phyloP scores from a whole-genome alignment of 345 rosid species.

The Raphanus raphanistrum region DNA sequence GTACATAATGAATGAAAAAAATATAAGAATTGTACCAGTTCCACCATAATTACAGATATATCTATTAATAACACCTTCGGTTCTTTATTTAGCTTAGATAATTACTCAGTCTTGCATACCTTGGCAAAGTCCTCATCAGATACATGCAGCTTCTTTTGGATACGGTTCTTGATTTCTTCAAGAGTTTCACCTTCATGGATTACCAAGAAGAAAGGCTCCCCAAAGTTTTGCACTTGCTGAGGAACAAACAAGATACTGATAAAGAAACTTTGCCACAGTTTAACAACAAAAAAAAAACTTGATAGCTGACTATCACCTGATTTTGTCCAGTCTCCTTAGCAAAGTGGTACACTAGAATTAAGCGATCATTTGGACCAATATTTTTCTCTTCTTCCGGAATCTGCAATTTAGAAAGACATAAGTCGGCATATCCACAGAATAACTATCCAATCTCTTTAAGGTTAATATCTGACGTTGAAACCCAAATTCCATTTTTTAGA shows the following conservation, averaged over 20 bases:
- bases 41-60: not conserved
- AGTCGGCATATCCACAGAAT: slow-evolving; percentile 7
- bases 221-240: slow-evolving; percentile 91
- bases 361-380: slow-evolving; percentile 86
- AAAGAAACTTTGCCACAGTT: not conserved
- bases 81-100: slow-evolving; percentile 7
- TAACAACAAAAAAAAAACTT: slow-evolving; percentile 1
- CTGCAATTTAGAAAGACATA: slow-evolving; percentile 42
- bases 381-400: slow-evolving; percentile 95
- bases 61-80: not conserved
- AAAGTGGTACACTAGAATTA: slow-evolving; percentile 92
- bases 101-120: slow-evolving; percentile 46
- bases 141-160: slow-evolving; percentile 88
- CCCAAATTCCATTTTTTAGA: not conserved
- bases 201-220: slow-evolving; percentile 97
- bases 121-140: slow-evolving; percentile 93
- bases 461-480: slow-evolving; percentile 6
- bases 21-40: not conserved
- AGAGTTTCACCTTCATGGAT: slow-evolving; percentile 88
- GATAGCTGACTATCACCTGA: slow-evolving; percentile 49
- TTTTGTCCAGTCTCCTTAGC: slow-evolving; percentile 77
- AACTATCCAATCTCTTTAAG: not conserved
- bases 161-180: slow-evolving; percentile 76
- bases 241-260: slow-evolving; percentile 25
- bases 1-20: slow-evolving; percentile 13